phyloP scores from a whole-genome alignment of 2,329 filamentous ascomycete genomes.

The Thielaviopsis populi region DNA sequence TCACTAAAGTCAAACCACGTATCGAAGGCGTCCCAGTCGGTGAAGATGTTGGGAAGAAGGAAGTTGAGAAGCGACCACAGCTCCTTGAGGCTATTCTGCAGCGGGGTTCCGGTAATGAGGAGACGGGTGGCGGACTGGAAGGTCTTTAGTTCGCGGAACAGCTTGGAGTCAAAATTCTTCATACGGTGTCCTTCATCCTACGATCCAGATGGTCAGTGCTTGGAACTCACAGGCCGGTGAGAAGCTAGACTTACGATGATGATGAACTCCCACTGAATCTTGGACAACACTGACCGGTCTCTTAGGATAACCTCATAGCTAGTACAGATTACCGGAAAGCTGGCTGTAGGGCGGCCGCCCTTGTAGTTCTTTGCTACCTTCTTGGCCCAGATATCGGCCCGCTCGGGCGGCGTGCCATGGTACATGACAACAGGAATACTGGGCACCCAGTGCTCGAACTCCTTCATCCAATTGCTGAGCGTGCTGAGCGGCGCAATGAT shows the following conservation, averaged over 20 bases:
- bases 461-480: constrained; percentile 87
- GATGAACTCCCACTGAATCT: constrained; percentile 92
- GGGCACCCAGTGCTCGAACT: constrained; percentile 83
- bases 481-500: constrained; percentile 86
- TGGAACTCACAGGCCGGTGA: neutral
- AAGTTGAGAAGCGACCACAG: constrained; percentile 94
- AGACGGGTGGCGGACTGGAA: constrained; percentile 84
- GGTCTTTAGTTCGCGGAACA: constrained; percentile 75
- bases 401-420: constrained; percentile 66
- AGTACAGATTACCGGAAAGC: constrained; percentile 85
- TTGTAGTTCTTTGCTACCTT: constrained; percentile 55
- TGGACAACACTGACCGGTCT: constrained; percentile 65
- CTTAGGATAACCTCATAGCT: constrained; percentile 94
- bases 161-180: constrained; percentile 88
- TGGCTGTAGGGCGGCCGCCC: constrained; percentile 28
- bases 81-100: constrained; percentile 92
- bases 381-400: constrained; percentile 61
- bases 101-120: constrained; percentile 82
- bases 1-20: constrained; percentile 96
- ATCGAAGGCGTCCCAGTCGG: constrained; percentile 83
- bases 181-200: constrained; percentile 90
- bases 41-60: constrained; percentile 80
- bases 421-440: constrained; percentile 80
- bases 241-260: constrained; percentile 52
- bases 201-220: neutral